Evolutionary conservation across 2,329 filamentous ascomycete genomes (phyloP).

Genomic region (Ophiostoma triangulosporum): DNA sequence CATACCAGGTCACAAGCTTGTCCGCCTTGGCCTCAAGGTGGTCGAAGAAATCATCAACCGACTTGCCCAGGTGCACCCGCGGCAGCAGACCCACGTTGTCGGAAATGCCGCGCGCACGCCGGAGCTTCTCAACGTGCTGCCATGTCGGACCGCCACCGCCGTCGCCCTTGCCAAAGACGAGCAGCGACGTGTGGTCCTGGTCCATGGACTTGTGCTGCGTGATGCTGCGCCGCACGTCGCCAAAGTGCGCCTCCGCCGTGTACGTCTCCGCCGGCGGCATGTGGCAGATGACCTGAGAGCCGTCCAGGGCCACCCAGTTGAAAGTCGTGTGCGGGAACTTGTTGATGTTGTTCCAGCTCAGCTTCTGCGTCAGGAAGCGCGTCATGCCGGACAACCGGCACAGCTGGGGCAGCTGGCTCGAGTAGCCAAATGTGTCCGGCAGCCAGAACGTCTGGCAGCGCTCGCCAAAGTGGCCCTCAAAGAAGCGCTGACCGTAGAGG

Average conservation of each 20-base stretch:
- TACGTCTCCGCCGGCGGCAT: slow-evolving; percentile 96
- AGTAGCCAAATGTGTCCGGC: slow-evolving; percentile 96
- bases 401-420: slow-evolving; percentile 82
- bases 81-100: slow-evolving; percentile 59
- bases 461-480: slow-evolving; percentile 81
- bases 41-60: slow-evolving; percentile 90
- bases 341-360: slow-evolving; percentile 99
- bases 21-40: slow-evolving; percentile 65
- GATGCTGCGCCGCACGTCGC: slow-evolving; percentile 80
- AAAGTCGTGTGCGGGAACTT: slow-evolving; percentile 98
- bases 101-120: slow-evolving; percentile 79
- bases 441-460: slow-evolving; percentile 92
- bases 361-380: slow-evolving; percentile 92
- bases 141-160: slow-evolving; percentile 91
- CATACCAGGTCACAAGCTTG: slow-evolving; percentile 88
- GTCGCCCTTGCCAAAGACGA: slow-evolving; percentile 94
- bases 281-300: slow-evolving; percentile 92
- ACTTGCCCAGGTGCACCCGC: slow-evolving; percentile 74
- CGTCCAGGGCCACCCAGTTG: slow-evolving; percentile 94
- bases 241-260: slow-evolving; percentile 86
- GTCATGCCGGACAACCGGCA: slow-evolving; percentile 92
- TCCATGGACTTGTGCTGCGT: slow-evolving; percentile 92
- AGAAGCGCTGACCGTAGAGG: slow-evolving; percentile 87
- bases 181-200: slow-evolving; percentile 75
- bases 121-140: slow-evolving; percentile 86